Percentiles rank a stretch among this genome's conserved stretches.
Conservation (phyloP, 176 grass and related monocot species). For the Typha latifolia region DNA sequence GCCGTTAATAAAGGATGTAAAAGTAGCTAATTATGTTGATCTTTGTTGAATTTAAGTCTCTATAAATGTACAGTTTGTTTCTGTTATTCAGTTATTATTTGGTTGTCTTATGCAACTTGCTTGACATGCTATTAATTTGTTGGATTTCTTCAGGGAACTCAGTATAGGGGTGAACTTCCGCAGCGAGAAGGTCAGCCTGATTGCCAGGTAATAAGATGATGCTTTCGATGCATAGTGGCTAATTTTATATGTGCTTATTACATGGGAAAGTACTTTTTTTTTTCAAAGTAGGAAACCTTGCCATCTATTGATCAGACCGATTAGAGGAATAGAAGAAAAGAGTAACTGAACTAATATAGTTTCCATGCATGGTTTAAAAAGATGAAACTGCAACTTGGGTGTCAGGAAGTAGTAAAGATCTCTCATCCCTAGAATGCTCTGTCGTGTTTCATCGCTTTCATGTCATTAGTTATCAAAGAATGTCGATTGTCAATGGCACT, state of each 20-base stretch:
- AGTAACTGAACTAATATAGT: not conserved
- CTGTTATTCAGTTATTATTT: not conserved
- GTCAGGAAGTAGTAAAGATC: not conserved
- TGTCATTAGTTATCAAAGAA: too few relatives aligned
- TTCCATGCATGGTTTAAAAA: not conserved
- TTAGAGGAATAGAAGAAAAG: not conserved
- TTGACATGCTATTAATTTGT: not conserved
- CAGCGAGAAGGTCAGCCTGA: slow-evolving; percentile 50
- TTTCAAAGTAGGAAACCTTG: not conserved
- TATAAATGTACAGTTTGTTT: not conserved
- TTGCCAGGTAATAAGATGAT: slow-evolving; percentile 33
- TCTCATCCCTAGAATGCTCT: not conserved
- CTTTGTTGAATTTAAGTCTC: not conserved
- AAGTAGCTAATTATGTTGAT: not conserved
- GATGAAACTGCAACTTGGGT: not conserved
- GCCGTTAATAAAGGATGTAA: not conserved
- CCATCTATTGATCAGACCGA: not conserved
- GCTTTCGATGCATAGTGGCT: not conserved
- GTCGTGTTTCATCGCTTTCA: not conserved
- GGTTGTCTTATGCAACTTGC: not conserved
- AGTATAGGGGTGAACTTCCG: slow-evolving; percentile 28
- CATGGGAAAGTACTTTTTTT: not conserved
- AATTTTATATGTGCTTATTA: not conserved
- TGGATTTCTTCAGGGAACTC: slow-evolving; percentile 19
- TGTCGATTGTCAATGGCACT: too few relatives aligned